Evolutionary conservation across 176 grass and related monocot genomes (phyloP).

Genomic region (Pontederia crassipes): DNA sequence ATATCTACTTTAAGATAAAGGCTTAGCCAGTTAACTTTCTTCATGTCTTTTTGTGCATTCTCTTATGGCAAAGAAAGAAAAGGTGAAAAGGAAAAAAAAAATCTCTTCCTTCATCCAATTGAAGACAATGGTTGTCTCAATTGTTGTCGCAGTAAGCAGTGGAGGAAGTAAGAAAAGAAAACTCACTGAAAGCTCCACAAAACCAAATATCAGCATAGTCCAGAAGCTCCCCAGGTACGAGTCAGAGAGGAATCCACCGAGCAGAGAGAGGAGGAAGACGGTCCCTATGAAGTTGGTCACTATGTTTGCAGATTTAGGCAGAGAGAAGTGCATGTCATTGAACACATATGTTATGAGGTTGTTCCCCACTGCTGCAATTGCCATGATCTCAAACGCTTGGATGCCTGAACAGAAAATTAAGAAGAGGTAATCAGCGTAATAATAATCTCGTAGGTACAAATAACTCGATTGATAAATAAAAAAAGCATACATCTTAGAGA

Average conservation of each 20-base stretch:
- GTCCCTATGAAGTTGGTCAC: constrained; percentile 18
- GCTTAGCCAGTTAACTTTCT: background rate
- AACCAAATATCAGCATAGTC: constrained; percentile 22
- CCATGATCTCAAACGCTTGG: constrained; percentile 24
- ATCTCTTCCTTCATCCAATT: constrained; percentile 49
- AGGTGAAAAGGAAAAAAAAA: background rate
- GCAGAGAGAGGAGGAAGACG: constrained; percentile 15
- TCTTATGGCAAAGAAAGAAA: background rate
- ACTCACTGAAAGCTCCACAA: constrained; percentile 23
- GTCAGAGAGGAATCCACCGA: constrained; percentile 15
- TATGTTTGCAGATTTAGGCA: constrained; percentile 18
- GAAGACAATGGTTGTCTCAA: background rate
- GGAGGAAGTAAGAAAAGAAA: background rate
- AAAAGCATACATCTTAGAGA: too few species aligned
- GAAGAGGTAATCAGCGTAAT: background rate
- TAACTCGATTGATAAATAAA: background rate
- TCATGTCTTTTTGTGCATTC: background rate
- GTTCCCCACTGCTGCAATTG: constrained; percentile 19
- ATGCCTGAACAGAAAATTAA: constrained; percentile 6
- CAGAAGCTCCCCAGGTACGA: constrained; percentile 21
- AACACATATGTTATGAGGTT: constrained; percentile 21
- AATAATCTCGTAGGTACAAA: background rate
- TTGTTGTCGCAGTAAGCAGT: background rate
- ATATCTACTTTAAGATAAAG: background rate
- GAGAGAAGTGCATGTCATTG: constrained; percentile 17